Evolutionary conservation across 768 basidiomycete species (phyloP).

Genomic region (Cyathus striatus): DNA sequence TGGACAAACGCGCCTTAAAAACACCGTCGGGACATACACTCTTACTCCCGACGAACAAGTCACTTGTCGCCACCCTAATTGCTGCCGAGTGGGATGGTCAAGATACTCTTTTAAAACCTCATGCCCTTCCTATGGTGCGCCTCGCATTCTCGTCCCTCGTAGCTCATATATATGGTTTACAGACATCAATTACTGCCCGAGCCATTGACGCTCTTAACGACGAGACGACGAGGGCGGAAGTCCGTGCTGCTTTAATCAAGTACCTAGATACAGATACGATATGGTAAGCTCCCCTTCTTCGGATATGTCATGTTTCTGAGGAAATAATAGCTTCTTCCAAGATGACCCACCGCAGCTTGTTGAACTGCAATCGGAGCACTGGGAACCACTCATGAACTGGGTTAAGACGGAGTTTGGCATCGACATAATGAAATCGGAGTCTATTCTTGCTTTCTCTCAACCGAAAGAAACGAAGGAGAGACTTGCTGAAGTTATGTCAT

Average conservation of each 20-base stretch:
- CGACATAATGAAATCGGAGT: slow-evolving; percentile 63
- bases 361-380: slow-evolving; percentile 72
- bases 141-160: neutral
- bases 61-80: slow-evolving; percentile 75
- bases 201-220: slow-evolving; percentile 79
- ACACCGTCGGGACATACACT: slow-evolving; percentile 83
- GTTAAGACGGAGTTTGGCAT: slow-evolving; percentile 59
- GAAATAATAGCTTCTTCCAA: slow-evolving; percentile 80
- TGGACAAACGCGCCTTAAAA: slow-evolving; percentile 82
- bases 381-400: slow-evolving; percentile 88
- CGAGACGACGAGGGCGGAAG: slow-evolving; percentile 48
- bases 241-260: slow-evolving; percentile 63
- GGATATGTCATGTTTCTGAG: no score
- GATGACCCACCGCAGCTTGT: slow-evolving; percentile 73
- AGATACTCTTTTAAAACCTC: slow-evolving; percentile 76
- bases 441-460: slow-evolving; percentile 68
- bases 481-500: slow-evolving; percentile 50
- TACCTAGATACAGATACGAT: slow-evolving; percentile 96
- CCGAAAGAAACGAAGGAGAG: slow-evolving; percentile 60
- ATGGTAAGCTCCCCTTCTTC: slow-evolving; percentile 69
- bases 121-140: slow-evolving; percentile 85
- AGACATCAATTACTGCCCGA: slow-evolving; percentile 91
- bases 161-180: slow-evolving; percentile 7
- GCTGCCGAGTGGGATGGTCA: slow-evolving; percentile 98
- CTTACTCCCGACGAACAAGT: slow-evolving; percentile 62